Conservation (phyloP, 305 asterid species). For the Petunia hybrid region DNA sequence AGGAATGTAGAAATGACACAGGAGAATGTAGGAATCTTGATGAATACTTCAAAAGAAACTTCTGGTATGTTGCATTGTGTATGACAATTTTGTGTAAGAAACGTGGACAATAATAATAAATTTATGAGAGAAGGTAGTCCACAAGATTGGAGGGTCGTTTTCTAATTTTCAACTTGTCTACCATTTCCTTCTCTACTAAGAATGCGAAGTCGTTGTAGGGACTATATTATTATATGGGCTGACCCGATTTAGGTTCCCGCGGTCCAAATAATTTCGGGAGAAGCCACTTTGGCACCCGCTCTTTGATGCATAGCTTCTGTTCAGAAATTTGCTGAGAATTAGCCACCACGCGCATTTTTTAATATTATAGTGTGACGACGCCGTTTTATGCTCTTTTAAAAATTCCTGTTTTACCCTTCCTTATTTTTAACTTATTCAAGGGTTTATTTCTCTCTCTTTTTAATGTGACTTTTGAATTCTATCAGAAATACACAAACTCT, state of each 20-base stretch:
- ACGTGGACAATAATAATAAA: background rate
- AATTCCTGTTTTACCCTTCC: no score
- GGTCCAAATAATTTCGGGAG: background rate
- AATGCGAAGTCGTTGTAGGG: constrained; percentile 4
- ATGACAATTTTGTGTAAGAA: background rate
- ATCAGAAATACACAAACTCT: no score
- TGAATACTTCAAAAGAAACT: background rate
- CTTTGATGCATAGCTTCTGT: no score
- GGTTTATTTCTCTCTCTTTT: no score
- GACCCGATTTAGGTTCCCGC: constrained; percentile 36
- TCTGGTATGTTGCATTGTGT: background rate
- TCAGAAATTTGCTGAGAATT: no score
- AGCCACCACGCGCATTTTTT: no score
- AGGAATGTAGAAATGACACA: background rate
- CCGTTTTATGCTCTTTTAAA: background rate
- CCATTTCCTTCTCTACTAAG: constrained; percentile 44
- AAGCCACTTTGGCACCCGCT: no score
- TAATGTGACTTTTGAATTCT: no score
- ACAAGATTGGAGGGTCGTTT: constrained; percentile 32
- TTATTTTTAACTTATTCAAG: no score
- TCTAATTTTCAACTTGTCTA: constrained; percentile 27
- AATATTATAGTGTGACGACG: background rate
- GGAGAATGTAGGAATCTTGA: background rate
- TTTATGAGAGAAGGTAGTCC: background rate
- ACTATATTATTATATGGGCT: constrained; percentile 27